Base-by-base conservation (phyloP, 2,329 filamentous ascomycete species). In the Grosmannia serpens region DNA sequence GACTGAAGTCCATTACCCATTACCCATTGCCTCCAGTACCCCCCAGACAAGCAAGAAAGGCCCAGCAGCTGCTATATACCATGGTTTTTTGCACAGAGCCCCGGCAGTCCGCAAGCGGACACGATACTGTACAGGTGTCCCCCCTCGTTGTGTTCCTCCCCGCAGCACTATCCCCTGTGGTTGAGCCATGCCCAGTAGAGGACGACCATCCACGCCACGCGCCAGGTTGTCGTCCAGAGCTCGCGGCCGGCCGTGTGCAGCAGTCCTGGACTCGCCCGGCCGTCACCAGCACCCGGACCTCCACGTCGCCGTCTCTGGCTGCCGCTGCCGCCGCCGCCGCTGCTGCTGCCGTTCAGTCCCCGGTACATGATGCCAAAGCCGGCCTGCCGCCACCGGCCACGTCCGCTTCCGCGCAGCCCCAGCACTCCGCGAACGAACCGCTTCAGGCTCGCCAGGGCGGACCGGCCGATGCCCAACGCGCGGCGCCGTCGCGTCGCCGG, bases 141-240 rank as follows among this genome's bases (percentile, higher is more conserved):
- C 4, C 20, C 17, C n/a, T 24, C 44, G 6, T 6, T 47, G 8
- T 22, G 2, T n/a, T 47, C 24, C 44, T 47, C 22, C 24, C 22
- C 26, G n/a, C 7, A 2, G 2, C 58, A 44, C 35, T 44, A 64
- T 8, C 85, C 85, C 66, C 77, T 77, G 72, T 80, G 83, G 59
- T 85, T 76, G 64, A 92, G 71, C 72, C 84, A 88, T 33, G 76
- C 75, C 76, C 88, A 94, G 69, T 84, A 84, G 17, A 74, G 63
- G 51, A 85, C 69, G 24, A 82, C 83, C 69, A 88, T 79, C 77
- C 80, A 82, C 7, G 76, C 76, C 4, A 91, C 84, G 53, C 80
- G 75, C 73, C 81, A 83, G 22, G 85, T 65, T 51, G 81, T 85
- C 10, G 75, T 78, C 71, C 77, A 78, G 44, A 90, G 71, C 69